Base-by-base conservation (phyloP, 73 alveolate species). In the Durusdinium trenchii region DNA sequence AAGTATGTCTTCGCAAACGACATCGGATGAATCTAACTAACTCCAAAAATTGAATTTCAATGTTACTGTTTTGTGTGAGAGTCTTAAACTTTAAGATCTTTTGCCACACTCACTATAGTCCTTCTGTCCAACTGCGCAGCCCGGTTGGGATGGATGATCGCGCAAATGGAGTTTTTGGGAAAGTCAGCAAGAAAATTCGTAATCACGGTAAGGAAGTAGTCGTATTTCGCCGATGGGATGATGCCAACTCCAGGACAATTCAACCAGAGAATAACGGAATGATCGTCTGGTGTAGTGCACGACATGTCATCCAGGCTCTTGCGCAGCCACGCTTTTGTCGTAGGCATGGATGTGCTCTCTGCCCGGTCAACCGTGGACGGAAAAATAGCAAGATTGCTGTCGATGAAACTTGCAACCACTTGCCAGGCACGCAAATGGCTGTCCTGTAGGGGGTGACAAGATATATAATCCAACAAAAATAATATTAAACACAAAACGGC, bases 351-450 rank as follows among this genome's bases (percentile, higher is more conserved):
- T 0, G 91, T 81, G 47, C 69, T 47, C 18, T 81, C 91, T 9
- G 91, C 91, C 12, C 32, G 47, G 0, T 23, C 46, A 4, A 81
- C 28, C 71, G 28, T 81, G 48, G 69, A 62, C 5, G 50, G 47
- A 28, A 81, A 81, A 67, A 81, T 48, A 46, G 26, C 6, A 45
- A 81, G 32, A n/a, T 23, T 81, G 42, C 69, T 32, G 30, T 81
- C 28, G 50, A 81, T 5, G 69, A 23, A 81, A 46, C 6, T 32
- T 18, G 36, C 91, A 0, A 81, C 69, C n/a, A 28, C 69, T 7
- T 45, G 3, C 91, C 91, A 81, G 0, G 91, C 91, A 14, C 91
- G 67, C 6, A 10, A 6, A 48, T 81, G 91, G 91, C 91, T 47
- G 28, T 81, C 91, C 91, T n/a, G n/a, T 81, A 26, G 79, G 12